Conservation (phyloP, 2,329 filamentous ascomycete genomes). For the Cladosporium sphaerospermum region DNA sequence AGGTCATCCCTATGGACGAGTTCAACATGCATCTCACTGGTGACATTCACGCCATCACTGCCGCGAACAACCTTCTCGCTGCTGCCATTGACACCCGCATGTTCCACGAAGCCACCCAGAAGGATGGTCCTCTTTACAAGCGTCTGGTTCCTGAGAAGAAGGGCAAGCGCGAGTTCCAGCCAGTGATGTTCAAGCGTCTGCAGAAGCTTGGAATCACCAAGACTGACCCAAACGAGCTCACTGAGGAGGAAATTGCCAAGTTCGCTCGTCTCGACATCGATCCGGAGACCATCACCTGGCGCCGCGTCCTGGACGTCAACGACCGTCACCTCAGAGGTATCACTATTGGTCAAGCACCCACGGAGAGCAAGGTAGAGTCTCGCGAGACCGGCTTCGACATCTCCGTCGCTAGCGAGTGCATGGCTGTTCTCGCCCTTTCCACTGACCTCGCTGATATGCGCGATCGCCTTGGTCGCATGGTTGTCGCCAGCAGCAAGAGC, state of each 20-base stretch:
- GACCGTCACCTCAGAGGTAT: conserved; percentile 87
- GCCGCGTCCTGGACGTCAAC: conserved; percentile 92
- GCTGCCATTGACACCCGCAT: conserved; percentile 97
- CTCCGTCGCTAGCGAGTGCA: conserved; percentile 93
- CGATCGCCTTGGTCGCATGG: conserved; percentile 90
- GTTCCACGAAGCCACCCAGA: conserved; percentile 95
- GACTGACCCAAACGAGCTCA: conserved; percentile 85
- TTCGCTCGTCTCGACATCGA: conserved; percentile 97
- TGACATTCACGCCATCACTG: conserved; percentile 95
- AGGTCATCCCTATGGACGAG: conserved; percentile 99
- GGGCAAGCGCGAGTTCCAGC: conserved; percentile 77
- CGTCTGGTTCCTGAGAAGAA: conserved; percentile 86
- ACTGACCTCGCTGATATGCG: conserved; percentile 83
- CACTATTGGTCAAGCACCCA: conserved; percentile 79
- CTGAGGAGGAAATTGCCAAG: conserved; percentile 75
- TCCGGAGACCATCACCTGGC: conserved; percentile 94
- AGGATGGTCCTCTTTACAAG: conserved; percentile 79
- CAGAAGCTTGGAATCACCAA: conserved; percentile 96
- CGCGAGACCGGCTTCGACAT: conserved; percentile 95
- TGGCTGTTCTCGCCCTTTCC: conserved; percentile 94
- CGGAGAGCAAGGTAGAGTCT: conserved; percentile 75
- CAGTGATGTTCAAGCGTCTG: conserved; percentile 85
- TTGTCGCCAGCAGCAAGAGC: conserved; percentile 76
- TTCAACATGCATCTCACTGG: conserved; percentile 98
- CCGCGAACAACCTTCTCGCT: conserved; percentile 92